These are phyloP conservation scores for Rhynchospora pubera DNA, from an alignment of 176 grass and related monocot genomes.

Conservation along the genomic window DNA sequence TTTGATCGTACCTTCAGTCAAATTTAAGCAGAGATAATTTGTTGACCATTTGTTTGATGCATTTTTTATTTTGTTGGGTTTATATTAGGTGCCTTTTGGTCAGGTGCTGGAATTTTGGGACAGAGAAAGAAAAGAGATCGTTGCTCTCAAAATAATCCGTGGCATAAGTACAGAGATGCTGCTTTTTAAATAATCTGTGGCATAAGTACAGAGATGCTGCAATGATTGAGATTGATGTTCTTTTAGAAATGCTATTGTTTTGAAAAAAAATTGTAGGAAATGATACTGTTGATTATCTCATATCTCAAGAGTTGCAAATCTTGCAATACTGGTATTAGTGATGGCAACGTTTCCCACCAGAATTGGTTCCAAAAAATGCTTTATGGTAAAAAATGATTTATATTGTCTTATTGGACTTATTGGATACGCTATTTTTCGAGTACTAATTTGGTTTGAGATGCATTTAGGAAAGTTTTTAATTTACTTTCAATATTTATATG, in stretches of 20 bases:
- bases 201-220: constrained; percentile 59
- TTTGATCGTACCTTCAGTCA: background rate
- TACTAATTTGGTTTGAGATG: too few species aligned
- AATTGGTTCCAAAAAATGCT: too few species aligned
- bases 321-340: too few species aligned
- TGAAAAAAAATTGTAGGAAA: too few species aligned
- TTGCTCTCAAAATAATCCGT: constrained; percentile 77
- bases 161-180: constrained; percentile 69
- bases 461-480: too few species aligned
- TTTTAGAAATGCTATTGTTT: background rate
- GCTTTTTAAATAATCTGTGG: constrained; percentile 70
- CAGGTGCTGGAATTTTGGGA: constrained; percentile 94
- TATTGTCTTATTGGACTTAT: too few species aligned
- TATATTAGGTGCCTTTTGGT: constrained; percentile 65
- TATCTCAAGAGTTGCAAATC: too few species aligned
- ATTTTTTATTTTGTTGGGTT: background rate
- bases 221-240: constrained; percentile 81
- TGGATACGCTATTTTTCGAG: too few species aligned
- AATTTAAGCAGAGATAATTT: constrained; percentile 6
- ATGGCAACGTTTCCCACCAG: too few species aligned
- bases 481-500: too few species aligned
- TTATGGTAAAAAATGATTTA: too few species aligned
- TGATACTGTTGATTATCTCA: too few species aligned
- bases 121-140: constrained; percentile 82
- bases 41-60: background rate